Evolutionary conservation across 257 asterid species (phyloP), one percentile per base, ranked within the genome.

Genomic region (Solanum corneliomulleri): DNA sequence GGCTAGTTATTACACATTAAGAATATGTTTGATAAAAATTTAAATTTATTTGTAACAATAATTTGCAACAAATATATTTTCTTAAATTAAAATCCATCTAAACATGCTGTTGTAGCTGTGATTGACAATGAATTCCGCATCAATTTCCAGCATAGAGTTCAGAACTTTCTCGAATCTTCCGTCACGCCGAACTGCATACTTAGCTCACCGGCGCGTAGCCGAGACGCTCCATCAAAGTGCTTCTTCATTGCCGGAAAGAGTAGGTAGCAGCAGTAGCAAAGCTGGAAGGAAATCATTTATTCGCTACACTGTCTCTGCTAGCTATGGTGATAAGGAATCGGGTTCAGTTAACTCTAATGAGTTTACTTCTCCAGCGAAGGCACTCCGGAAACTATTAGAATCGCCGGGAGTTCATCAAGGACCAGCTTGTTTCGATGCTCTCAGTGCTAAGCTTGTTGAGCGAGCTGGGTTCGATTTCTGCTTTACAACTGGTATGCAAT

Each of bases 361-460:
- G 31, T 84, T 1, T 62, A 33, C 33, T 56, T 88, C 95, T 87
- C 94, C 91, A 78, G 93, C 93, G 58, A 89, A 90, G 86, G 87
- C 91, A 84, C 96, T 96, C 71, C 92, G 99, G 44, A 84, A 87
- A 33, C 89, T 96, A 56, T 92, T 96, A 85, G 88, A 80, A 21
- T 91, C 96, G 39, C 96, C 98, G 0, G 98, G 98, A 25, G 86
- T 95, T 88, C 96, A 93, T 89, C 97, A 92, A 89, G 99, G 98
- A 45, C 99, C 99, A 6, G 99, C 99, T 86, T 96, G 98, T 87
- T 96, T 95, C 87, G 96, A 95, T 85, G 97, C 98, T 76, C 92
- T 96, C 68, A 96, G 99, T 87, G 98, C 99, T 72, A 96, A 94
- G 91, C 98, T 96, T 29, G 97, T 96, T 18, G 91, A 96, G 89